Conservation (phyloP, 2,329 filamentous ascomycete genomes). For the Bipolaris gigantea region DNA sequence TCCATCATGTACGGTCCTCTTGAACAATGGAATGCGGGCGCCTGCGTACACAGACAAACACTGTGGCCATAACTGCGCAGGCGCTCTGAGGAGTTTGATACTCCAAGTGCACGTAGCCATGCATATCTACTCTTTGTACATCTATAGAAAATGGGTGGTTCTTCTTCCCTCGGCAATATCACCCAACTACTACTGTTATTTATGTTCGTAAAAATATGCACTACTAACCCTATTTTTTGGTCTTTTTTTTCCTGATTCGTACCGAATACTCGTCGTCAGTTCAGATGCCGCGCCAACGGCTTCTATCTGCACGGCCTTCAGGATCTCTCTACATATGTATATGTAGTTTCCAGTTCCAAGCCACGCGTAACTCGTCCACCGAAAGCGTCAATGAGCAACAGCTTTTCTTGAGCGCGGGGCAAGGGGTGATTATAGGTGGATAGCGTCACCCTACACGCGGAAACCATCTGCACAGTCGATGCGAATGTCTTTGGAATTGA, state of each 20-base stretch:
- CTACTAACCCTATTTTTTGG: no score
- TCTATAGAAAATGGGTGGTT: no score
- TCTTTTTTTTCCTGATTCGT: neutral
- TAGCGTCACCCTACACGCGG: neutral
- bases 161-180: no score
- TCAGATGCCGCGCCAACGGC: neutral
- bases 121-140: no score
- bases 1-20: no score
- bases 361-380: constrained; percentile 10
- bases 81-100: no score
- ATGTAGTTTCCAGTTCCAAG: constrained; percentile 11
- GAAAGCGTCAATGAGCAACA: constrained; percentile 8
- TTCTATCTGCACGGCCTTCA: neutral
- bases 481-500: constrained; percentile 7
- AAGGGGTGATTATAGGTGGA: neutral
- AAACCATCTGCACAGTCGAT: constrained; percentile 11
- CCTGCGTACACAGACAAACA: no score
- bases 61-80: no score
- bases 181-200: no score
- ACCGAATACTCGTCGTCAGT: neutral
- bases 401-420: constrained; percentile 7
- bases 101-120: no score
- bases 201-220: no score
- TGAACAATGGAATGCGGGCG: no score
- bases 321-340: constrained; percentile 7